Evolutionary conservation across 2,329 filamentous ascomycete genomes (phyloP), one percentile per base, ranked within the genome.

Genomic region (Exophiala sp.): DNA sequence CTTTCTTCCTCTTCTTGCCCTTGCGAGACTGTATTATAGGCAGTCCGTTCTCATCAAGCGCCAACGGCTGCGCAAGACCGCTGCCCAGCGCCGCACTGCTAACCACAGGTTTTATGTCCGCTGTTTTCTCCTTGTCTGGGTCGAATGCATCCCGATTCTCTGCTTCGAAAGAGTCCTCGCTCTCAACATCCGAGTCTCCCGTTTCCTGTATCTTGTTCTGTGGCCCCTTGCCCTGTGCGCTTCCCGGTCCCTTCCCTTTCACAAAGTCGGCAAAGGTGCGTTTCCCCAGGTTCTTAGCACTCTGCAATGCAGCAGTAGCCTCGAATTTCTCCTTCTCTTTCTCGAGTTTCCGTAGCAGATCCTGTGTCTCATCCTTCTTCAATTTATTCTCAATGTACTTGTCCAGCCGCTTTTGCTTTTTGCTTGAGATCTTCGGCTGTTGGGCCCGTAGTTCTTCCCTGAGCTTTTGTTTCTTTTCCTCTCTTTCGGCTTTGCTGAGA

Each of bases 301-400:
- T 95, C 50, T 82, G 77, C 54, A 95, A 84, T 2, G 44, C 47
- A 30, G 48, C 41, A 16, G 27, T 37, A 1, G 88, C 95, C 65
- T 97, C 90, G 58, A 93, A 79, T 63, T 85, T 89, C 47, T 81
- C 77, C 53, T 81, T 76, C 14, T 87, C 86, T 53, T 80, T 75
- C n/a, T 88, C 86, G 21, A 98, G 76, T 65, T 93, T 90, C 64
- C 86, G 86, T 60, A 97, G 76, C 23, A 98, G 73, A 49, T 82
- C 85, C 22, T 87, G 76, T 62, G 88, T 95, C 67, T 97, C 91
- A 64, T 98, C 93, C 67, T 95, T 96, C 67, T 83, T 86, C 39
- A 98, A 74, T 75, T 98, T 98, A 51, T 79, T 93, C 62, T 97
- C 90, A 66, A 85, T 81, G 58, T 85, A 85, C 63, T 85, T 84